Percentiles rank a stretch among this genome's conserved stretches.
Conservation (phyloP, 2,329 filamentous ascomycete genomes). For the Cercospora sesami region DNA sequence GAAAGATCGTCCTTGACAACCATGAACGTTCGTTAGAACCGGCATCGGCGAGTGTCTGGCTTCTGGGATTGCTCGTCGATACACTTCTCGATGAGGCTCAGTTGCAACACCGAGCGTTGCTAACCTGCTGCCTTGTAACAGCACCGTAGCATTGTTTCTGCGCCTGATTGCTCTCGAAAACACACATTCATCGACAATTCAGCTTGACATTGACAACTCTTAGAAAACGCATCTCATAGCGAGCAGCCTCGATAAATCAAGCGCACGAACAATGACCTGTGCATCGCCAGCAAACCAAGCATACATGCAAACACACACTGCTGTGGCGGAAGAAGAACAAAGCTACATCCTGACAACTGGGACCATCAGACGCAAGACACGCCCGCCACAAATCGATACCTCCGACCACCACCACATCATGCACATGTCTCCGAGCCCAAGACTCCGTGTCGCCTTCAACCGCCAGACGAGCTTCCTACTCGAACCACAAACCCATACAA, state of each 20-base stretch:
- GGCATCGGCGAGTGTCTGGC: background rate
- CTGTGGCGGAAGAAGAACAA: background rate
- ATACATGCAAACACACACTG: background rate
- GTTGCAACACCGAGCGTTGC: background rate
- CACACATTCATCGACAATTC: background rate
- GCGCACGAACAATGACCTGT: background rate
- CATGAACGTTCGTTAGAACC: background rate
- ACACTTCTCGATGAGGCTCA: background rate
- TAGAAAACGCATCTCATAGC: background rate
- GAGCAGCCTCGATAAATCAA: background rate
- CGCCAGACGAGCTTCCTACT: conserved; percentile 9
- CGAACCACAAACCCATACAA: background rate
- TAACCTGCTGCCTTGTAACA: conserved; percentile 5
- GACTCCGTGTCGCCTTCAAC: conserved; percentile 9
- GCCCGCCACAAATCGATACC: background rate
- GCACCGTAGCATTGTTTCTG: background rate
- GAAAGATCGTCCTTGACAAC: background rate
- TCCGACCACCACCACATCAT: background rate
- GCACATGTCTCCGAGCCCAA: background rate
- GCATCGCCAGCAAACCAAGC: background rate
- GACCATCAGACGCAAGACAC: background rate
- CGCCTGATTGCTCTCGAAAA: background rate
- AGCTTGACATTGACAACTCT: background rate
- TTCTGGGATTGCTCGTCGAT: conserved; percentile 3
- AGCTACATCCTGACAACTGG: background rate